Base-by-base conservation (phyloP, 176 grass and related monocot species). In the Oryza glumipatula region DNA sequence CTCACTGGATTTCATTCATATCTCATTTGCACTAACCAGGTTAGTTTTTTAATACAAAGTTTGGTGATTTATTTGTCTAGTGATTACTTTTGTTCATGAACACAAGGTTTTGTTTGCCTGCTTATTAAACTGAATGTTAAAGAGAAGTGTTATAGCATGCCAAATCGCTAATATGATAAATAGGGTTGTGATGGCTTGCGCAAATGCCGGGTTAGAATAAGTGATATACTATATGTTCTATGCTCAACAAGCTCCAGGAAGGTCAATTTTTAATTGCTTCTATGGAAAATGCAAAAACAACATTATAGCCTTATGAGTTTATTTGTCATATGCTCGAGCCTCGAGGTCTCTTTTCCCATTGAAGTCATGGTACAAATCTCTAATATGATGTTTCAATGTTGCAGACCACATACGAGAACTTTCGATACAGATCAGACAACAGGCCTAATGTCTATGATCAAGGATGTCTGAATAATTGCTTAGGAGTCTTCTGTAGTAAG, bases 1-100 rank as follows among this genome's bases (percentile, higher is more conserved):
- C 96, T 98, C 44, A 98, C 89, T 72, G 96, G 96, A 83, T 98
- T 96, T 77, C 96, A 98, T 92, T 74, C 92, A 30, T 98, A 98
- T 77, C 96, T 98, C 33, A 98, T 98, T 67, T 76, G 93, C 86
- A 89, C 89, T 68, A 96, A 98, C 70, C 96, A 96, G 96, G 96
- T 96, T 64, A 76, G 80, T 84, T 88, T 86, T 38, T 76, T 9
- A 71, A 74, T 33, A 46, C 17, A 14, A 43, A 74, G 81, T 41
- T 60, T 45, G 15, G 49, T 52, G 49, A 52, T 16, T 52, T 15
- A 52, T 52, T 16, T 52, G 49, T 52, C 49, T 52, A 51, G 47
- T 78, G 19, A 24, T 64, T 80, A 32, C 73, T 63, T 79, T 33
- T 21, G 35, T 21, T 21, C 23, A 46, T 78, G 54, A 72, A 46